Conservation (phyloP, 2,329 filamentous ascomycete genomes). For the Colletotrichum gloeosporioides region DNA sequence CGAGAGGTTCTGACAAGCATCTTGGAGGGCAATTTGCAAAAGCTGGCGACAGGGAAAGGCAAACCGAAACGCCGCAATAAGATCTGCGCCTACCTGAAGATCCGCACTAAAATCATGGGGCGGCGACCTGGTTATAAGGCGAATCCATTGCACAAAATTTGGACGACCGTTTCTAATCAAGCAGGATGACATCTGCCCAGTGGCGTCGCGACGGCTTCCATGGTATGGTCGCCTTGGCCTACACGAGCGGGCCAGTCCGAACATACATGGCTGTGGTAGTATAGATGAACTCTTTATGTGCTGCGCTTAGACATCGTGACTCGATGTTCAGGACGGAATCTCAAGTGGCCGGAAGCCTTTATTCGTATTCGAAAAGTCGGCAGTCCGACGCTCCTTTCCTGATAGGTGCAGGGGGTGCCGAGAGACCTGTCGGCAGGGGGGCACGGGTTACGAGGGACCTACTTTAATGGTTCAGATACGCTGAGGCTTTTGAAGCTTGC, state of each 20-base stretch:
- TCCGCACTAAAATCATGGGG: neutral
- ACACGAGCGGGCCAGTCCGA: neutral
- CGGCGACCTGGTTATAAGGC: neutral
- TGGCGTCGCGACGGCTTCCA: neutral
- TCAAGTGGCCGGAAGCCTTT: neutral
- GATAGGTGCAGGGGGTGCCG: neutral
- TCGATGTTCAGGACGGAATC: neutral
- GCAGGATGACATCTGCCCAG: neutral
- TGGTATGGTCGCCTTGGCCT: neutral
- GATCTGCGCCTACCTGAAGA: neutral
- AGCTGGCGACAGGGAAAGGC: neutral
- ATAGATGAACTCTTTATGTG: neutral
- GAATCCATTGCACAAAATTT: neutral
- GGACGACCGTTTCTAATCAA: neutral
- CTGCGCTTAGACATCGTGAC: neutral
- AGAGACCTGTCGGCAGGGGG: neutral
- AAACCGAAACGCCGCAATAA: neutral
- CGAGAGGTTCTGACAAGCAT: neutral
- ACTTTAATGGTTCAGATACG: neutral
- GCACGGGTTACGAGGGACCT: neutral
- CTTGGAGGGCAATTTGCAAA: neutral
- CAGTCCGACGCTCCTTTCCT: neutral
- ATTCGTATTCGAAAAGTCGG: neutral
- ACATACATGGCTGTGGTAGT: neutral
- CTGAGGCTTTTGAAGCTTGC: neutral